A percentile compares a stretch with the other conserved stretches of the same genome.
Conservation (phyloP, 208 protist species). For the Trypanosomatidae sp. region DNA sequence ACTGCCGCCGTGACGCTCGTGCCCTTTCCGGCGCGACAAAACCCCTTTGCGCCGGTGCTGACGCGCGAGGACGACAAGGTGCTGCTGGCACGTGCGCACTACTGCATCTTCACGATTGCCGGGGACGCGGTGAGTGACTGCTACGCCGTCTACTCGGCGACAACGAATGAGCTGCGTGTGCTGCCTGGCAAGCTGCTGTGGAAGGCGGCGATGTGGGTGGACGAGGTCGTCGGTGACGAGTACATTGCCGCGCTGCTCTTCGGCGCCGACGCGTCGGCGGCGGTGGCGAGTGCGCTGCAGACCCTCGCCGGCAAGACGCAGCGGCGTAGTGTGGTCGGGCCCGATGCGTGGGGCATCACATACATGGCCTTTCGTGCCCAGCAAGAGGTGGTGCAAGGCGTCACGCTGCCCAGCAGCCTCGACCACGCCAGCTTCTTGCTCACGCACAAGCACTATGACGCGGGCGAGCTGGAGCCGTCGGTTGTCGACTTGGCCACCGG, state of each 20-base stretch:
- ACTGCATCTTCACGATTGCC: constrained; percentile 68
- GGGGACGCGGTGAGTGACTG: constrained; percentile 12
- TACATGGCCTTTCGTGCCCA: constrained; percentile 73
- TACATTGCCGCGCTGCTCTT: constrained; percentile 81
- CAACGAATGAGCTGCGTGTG: constrained; percentile 57
- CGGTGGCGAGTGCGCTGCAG: constrained; percentile 23
- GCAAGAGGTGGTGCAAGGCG: constrained; percentile 61
- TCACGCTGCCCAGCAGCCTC: constrained; percentile 48
- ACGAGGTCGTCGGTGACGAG: constrained; percentile 61
- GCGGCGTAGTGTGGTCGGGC: constrained; percentile 45
- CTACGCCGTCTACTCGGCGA: constrained; percentile 66
- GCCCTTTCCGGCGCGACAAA: constrained; percentile 35
- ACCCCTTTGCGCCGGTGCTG: constrained; percentile 18
- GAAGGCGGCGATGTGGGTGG: constrained; percentile 76
- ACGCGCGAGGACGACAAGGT: constrained; percentile 27
- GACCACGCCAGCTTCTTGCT: constrained; percentile 72
- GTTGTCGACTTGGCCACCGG: constrained; percentile 42
- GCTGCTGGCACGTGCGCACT: constrained; percentile 65
- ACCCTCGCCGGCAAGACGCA: constrained; percentile 40
- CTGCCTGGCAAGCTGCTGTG: constrained; percentile 36
- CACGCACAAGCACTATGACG: constrained; percentile 30
- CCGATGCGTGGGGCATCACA: constrained; percentile 74
- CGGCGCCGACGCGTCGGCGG: constrained; percentile 20
- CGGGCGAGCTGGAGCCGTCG: constrained; percentile 17
- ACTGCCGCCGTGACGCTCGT: background rate